Percentiles rank a stretch among this genome's conserved stretches.
Evolutionary conservation across 2,329 filamentous ascomycete genomes (phyloP).

Genomic region (Pezicula rhizophila): DNA sequence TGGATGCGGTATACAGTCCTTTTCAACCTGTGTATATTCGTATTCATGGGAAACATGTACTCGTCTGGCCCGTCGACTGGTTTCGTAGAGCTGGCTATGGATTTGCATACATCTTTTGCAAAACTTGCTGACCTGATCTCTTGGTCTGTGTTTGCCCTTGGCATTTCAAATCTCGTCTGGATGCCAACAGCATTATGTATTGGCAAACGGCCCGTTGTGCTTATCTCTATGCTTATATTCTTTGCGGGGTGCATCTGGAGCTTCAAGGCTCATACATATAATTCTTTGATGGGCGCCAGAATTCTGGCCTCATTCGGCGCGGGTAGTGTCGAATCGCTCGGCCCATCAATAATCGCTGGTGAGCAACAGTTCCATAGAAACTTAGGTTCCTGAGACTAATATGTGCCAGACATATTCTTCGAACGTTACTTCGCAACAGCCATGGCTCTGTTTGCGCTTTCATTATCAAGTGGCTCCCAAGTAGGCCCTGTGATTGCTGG

Average conservation of each 20-base stretch:
- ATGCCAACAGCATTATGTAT: slow-evolving; percentile 19
- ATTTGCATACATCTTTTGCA: slow-evolving; percentile 10
- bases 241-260: slow-evolving; percentile 27
- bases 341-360: slow-evolving; percentile 26
- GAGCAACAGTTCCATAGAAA: slow-evolving; percentile 13
- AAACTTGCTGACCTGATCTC: slow-evolving; percentile 12
- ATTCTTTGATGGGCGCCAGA: slow-evolving; percentile 27
- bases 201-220: slow-evolving; percentile 30
- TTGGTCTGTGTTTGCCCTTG: slow-evolving; percentile 16
- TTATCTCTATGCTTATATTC: slow-evolving; percentile 28
- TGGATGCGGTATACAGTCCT: slow-evolving; percentile 12
- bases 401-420: slow-evolving; percentile 9
- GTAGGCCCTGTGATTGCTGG: slow-evolving; percentile 30
- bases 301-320: slow-evolving; percentile 27
- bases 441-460: slow-evolving; percentile 29
- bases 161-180: slow-evolving; percentile 14
- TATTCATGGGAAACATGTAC: slow-evolving; percentile 13
- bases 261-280: slow-evolving; percentile 24
- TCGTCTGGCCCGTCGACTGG: slow-evolving; percentile 13
- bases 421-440: slow-evolving; percentile 18
- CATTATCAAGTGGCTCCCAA: slow-evolving; percentile 28
- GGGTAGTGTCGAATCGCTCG: slow-evolving; percentile 25
- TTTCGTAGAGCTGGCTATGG: slow-evolving; percentile 11
- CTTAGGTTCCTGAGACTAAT: background rate
- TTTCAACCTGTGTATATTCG: slow-evolving; percentile 14